Base-by-base conservation (phyloP, 495 filamentous ascomycete genomes). In the Penicillium crystallinum region DNA sequence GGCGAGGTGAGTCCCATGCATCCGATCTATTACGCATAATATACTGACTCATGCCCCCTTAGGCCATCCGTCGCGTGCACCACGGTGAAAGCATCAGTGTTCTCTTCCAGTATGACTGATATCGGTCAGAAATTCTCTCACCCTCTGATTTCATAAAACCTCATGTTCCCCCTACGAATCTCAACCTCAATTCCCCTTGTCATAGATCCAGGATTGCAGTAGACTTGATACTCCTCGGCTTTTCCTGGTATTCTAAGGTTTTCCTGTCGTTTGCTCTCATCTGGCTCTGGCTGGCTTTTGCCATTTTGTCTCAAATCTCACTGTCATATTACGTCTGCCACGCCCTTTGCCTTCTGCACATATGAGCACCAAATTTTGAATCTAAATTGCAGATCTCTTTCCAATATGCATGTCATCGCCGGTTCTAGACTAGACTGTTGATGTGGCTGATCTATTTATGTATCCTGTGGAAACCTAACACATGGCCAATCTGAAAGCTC, bases 1-100 rank as follows among this genome's bases (percentile, higher is more conserved):
- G 95, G 88, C 37, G 93, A 98, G 84, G 84, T 86, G 69, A 57
- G 70, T 63, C 31, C 19, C 34, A 42, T 58, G 23, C 27, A 45
- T 55, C 39, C 11, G 7, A 42, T 46, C 45, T 25, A 5, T 30
- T 44, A 29, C 22, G 30, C 23, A n/a, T 37, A 41, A 52, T 40
- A 38, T 56, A 36, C 51, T 65, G 46, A 58, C 57, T 59, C 51
- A 57, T 59, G 35, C 25, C 37, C 40, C 38, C 54, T n/a, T 50
- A 87, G 84, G 93, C 93, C 15, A 96, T 98, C 65, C 87, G 93
- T 44, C 81, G 93, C 38, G 95, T 98, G 45, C 93, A 97, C 70
- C 91, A 97, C 72, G 93, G 93, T 51, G 93, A 98, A 75, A 96
- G 90, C 60, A 96, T 98, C 71, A 96, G 91, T 68, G 90, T 93